Percentiles rank a stretch among this genome's conserved stretches.
phyloP scores from a whole-genome alignment of 768 basidiomycete genomes.

The Clitopilus hobsonii region DNA sequence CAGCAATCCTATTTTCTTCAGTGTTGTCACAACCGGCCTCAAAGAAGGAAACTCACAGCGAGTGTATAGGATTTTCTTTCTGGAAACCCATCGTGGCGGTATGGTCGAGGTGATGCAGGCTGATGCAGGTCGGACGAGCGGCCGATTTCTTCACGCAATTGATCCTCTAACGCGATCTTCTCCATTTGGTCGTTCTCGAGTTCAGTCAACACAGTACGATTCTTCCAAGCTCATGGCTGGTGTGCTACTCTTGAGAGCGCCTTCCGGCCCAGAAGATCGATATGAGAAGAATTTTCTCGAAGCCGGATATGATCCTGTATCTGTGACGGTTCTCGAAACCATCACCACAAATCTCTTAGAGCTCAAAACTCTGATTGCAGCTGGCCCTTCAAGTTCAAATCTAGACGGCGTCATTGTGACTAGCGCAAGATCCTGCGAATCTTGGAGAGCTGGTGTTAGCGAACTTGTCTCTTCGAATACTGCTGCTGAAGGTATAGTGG shows the following conservation, averaged over 20 bases:
- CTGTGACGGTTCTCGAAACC: constrained; percentile 74
- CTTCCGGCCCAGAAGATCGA: constrained; percentile 42
- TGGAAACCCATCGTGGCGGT: constrained; percentile 39
- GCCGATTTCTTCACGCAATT: background rate
- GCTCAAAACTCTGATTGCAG: constrained; percentile 37
- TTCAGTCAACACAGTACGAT: background rate
- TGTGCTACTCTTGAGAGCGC: constrained; percentile 40
- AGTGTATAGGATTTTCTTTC: constrained; percentile 82
- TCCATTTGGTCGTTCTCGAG: background rate
- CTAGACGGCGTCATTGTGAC: constrained; percentile 71
- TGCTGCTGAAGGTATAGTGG: constrained; percentile 6
- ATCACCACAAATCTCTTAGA: constrained; percentile 40
- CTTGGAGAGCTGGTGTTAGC: constrained; percentile 49
- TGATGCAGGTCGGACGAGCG: background rate
- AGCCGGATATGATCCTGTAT: constrained; percentile 47
- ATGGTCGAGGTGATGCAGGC: constrained; percentile 4
- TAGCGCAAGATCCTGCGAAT: constrained; percentile 72
- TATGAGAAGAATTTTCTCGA: constrained; percentile 51
- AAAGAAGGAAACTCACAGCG: constrained; percentile 40
- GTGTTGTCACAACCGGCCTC: background rate
- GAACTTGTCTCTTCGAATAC: constrained; percentile 7
- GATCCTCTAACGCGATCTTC: background rate
- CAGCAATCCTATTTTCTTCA: constrained; percentile 55
- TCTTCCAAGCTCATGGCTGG: constrained; percentile 21
- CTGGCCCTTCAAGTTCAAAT: constrained; percentile 26